Base-by-base conservation (phyloP, 768 basidiomycete species). In the Amanita rimosa region DNA sequence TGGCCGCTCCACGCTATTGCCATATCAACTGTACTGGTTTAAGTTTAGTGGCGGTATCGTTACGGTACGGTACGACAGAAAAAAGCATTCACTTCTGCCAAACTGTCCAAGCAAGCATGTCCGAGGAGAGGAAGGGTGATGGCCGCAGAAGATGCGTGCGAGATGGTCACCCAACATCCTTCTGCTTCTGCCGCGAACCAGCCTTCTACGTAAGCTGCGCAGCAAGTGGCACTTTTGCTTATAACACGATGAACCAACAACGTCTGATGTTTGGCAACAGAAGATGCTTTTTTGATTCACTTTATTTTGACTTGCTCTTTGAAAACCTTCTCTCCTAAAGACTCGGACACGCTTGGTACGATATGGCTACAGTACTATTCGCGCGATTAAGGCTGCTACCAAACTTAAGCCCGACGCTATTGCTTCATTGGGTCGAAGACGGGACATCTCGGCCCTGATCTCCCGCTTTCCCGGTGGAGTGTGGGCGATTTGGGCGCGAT, bases 121-220 rank as follows among this genome's bases (percentile, higher is more conserved):
- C 44, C 44, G 44, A 45, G 29, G 44, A 45, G 44, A 33, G 41
- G 22, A 44, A 44, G 27, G 26, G 1, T 34, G 43, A 34, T 34
- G 13, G 44, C 44, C 44, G 34, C 34, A 34, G 44, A 35, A 34
- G 31, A 45, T 45, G 22, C 9, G 13, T 45, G 8, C 22, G 44
- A 21, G 44, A 45, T 35, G 44, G 44, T 9, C 44, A 21, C 31
- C 27, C 3, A 34, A 35, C 31, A 45, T 19, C 34, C 21, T 19
- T 33, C 33, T 22, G 44, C 44, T 45, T 45, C 44, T 45, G 31
- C 44, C 44, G 44, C 46, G 46, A 46, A 27, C 34, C 26, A 21
- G 24, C 35, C 34, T 37, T 31, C 35, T 17, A 46, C 22, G 46
- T 37, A 46, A 37, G n/a, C 24, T 27, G 24, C 36, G n/a, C 36